Conservation (phyloP, 1,139 yeast genomes). For the Hyphopichia pseudoburtonii region DNA sequence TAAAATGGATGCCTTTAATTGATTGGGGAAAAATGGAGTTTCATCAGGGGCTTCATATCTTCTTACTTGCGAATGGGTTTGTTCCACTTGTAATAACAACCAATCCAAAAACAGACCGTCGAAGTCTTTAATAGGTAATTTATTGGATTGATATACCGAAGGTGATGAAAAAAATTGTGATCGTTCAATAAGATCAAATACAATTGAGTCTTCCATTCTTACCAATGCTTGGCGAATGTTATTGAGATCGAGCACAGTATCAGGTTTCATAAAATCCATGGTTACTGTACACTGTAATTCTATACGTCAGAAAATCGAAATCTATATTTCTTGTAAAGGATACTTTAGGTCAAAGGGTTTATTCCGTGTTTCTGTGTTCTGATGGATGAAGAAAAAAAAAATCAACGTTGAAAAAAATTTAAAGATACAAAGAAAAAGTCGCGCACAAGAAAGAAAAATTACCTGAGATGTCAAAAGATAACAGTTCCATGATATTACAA, state of each 20-base stretch:
- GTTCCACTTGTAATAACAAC: slow-evolving; percentile 75
- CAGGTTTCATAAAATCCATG: slow-evolving; percentile 88
- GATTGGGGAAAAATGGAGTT: slow-evolving; percentile 80
- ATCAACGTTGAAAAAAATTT: too few species aligned
- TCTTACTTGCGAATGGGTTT: slow-evolving; percentile 78
- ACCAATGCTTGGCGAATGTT: slow-evolving; percentile 84
- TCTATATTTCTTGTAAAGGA: too few species aligned
- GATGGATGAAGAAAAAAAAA: too few species aligned
- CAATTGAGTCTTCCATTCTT: slow-evolving; percentile 95
- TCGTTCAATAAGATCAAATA: slow-evolving; percentile 88
- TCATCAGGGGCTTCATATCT: slow-evolving; percentile 96
- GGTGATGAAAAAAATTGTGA: slow-evolving; percentile 82
- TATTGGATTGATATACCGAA: slow-evolving; percentile 64
- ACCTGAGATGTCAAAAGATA: too few species aligned
- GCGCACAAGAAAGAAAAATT: too few species aligned
- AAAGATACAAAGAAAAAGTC: too few species aligned
- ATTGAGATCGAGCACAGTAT: slow-evolving; percentile 73
- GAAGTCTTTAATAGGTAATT: slow-evolving; percentile 63
- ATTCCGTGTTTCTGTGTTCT: too few species aligned
- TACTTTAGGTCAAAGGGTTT: too few species aligned
- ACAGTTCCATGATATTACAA: too few species aligned
- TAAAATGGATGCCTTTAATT: slow-evolving; percentile 63
- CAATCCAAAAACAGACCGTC: slow-evolving; percentile 87
- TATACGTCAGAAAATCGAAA: too few species aligned
- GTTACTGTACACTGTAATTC: too few species aligned